These are phyloP conservation scores for Rhodotorula kratochvilovae DNA, from an alignment of 768 basidiomycete genomes.

Conservation along the genomic window DNA sequence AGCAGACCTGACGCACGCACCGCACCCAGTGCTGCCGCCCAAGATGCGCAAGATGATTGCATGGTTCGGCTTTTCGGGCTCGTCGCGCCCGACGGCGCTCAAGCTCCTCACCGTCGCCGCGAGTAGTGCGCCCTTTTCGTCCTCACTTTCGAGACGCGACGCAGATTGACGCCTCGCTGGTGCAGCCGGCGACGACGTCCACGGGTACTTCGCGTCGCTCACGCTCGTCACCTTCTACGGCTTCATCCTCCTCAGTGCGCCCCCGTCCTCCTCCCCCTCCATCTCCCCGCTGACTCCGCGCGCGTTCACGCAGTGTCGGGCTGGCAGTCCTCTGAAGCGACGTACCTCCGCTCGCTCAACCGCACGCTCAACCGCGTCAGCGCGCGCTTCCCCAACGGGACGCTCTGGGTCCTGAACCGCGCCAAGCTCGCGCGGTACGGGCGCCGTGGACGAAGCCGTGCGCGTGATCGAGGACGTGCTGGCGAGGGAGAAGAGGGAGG, in stretches of 20 bases:
- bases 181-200: slow-evolving; percentile 23
- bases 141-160: too few relatives aligned
- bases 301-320: slow-evolving; percentile 21
- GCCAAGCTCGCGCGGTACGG: slow-evolving; percentile 28
- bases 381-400: slow-evolving; percentile 21
- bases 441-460: slow-evolving; percentile 16
- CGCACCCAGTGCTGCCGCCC: neutral
- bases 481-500: neutral
- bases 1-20: too few relatives aligned
- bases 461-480: slow-evolving; percentile 19
- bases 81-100: slow-evolving; percentile 22
- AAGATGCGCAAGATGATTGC: slow-evolving; percentile 28
- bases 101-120: slow-evolving; percentile 31
- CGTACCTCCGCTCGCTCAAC: slow-evolving; percentile 4
- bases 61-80: slow-evolving; percentile 27
- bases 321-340: slow-evolving; percentile 26
- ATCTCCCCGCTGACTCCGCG: neutral
- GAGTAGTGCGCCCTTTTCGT: neutral
- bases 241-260: slow-evolving; percentile 33
- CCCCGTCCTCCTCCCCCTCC: neutral
- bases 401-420: slow-evolving; percentile 35
- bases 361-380: slow-evolving; percentile 18
- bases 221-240: slow-evolving; percentile 28
- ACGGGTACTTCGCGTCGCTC: slow-evolving; percentile 27
- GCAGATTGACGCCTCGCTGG: too few relatives aligned